Conservation (phyloP, 495 filamentous ascomycete species). For the Aspergillus mulundensis region DNA sequence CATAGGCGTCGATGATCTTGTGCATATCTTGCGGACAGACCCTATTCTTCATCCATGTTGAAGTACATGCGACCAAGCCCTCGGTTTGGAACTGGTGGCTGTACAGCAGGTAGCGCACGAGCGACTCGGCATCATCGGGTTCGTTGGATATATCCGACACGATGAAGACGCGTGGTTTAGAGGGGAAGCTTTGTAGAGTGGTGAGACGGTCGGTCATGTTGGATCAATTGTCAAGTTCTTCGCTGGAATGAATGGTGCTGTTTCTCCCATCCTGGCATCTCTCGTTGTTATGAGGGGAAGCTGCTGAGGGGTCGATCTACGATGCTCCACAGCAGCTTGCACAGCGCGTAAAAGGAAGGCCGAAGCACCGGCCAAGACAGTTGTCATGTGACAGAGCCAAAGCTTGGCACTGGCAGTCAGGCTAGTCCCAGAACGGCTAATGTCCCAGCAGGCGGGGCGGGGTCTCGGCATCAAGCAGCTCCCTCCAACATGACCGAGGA, state of each 20-base stretch:
- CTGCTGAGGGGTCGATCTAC: not conserved
- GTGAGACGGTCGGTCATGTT: constrained; percentile 3
- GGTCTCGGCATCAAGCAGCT: not conserved
- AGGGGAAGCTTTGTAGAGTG: constrained; percentile 4
- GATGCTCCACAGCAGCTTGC: too few relatives aligned
- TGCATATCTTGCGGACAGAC: constrained; percentile 35
- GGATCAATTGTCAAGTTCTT: not conserved
- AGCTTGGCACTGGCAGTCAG: too few relatives aligned
- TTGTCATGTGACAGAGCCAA: too few relatives aligned
- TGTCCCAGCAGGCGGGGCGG: too few relatives aligned
- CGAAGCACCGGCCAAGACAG: too few relatives aligned
- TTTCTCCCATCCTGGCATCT: not conserved
- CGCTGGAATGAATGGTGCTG: not conserved
- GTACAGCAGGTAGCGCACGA: constrained; percentile 41
- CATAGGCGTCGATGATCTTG: constrained; percentile 40
- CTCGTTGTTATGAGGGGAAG: not conserved
- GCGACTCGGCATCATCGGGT: constrained; percentile 41
- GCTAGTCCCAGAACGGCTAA: too few relatives aligned
- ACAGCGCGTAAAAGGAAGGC: too few relatives aligned
- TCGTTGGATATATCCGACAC: constrained; percentile 45
- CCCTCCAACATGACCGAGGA: not conserved
- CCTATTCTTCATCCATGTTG: constrained; percentile 36
- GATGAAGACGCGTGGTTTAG: constrained; percentile 38
- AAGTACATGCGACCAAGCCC: constrained; percentile 40
- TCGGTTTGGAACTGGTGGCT: constrained; percentile 42